Percentiles rank a stretch among this genome's conserved stretches.
Evolutionary conservation across 805 yeast genomes (phyloP).

Genomic region (Schizosaccharomyces lindneri): DNA sequence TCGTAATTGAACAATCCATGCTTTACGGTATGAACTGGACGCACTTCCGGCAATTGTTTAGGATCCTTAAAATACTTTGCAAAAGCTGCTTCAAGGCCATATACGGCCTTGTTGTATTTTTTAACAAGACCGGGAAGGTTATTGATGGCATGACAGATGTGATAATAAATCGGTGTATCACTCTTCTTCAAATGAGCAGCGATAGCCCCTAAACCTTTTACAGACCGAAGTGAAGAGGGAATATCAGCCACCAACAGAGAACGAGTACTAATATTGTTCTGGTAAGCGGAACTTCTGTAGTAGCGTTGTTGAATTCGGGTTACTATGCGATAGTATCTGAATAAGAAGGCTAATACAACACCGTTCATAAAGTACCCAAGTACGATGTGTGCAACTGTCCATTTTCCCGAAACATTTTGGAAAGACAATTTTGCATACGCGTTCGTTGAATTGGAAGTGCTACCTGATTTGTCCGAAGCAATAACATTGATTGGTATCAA

Average conservation of each 20-base stretch:
- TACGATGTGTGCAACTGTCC: conserved; percentile 15
- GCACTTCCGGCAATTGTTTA: conserved; percentile 8
- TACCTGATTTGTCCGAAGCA: conserved; percentile 11
- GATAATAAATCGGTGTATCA: conserved; percentile 8
- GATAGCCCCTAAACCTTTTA: conserved; percentile 9
- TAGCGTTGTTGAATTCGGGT: conserved; percentile 10
- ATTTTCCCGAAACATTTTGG: conserved; percentile 11
- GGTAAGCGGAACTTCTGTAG: conserved; percentile 10
- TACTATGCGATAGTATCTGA: conserved; percentile 11
- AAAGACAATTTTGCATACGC: conserved; percentile 17
- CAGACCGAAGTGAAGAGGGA: conserved; percentile 10
- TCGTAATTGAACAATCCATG: conserved; percentile 6
- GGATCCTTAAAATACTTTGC: conserved; percentile 12
- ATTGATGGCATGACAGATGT: conserved; percentile 12
- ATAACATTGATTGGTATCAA: conserved; percentile 17
- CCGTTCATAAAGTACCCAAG: conserved; percentile 13
- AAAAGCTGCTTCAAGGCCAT: conserved; percentile 11
- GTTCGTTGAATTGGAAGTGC: conserved; percentile 10
- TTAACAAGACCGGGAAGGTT: conserved; percentile 11
- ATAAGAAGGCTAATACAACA: conserved; percentile 11
- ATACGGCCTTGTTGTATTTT: conserved; percentile 9
- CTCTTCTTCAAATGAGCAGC: conserved; percentile 2
- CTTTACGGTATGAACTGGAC: conserved; percentile 7
- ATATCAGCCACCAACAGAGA: conserved; percentile 15
- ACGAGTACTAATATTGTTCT: conserved; percentile 10